Evolutionary conservation across 1,284 basidiomycete species (phyloP), one percentile per base, ranked within the genome.

Genomic region (Psilocybe mexicana): DNA sequence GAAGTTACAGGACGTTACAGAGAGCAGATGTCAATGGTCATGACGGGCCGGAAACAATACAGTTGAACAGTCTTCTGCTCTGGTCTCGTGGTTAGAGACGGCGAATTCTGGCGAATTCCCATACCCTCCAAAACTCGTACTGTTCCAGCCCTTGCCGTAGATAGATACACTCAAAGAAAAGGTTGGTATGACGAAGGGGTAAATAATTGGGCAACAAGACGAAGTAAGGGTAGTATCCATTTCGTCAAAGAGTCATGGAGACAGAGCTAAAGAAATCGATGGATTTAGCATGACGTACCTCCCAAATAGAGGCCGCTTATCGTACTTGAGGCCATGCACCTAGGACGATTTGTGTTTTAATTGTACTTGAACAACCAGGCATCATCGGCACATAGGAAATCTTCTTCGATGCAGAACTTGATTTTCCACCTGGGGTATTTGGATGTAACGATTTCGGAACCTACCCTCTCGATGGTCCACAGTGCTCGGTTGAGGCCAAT

Each of bases 351-450:
- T 14, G n/a, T 10, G 8, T n/a, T 46, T 66, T 43, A 74, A 61
- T 74, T 69, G 58, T 75, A 73, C 57, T 68, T 67, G 64, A 75
- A 73, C 48, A 77, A 63, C 75, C 75, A 77, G 36, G 70, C 69
- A 51, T 75, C 65, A 59, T 76, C 75, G 6, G 51, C 47, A 58
- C 61, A 66, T 2, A 61, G 44, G 56, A 77, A 76, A 56, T 76
- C 75, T 46, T 72, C 72, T 43, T 72, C 71, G 7, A 67, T 62
- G 55, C 68, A 70, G 54, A 72, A 75, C 58, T 72, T 74, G 49
- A 73, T 69, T 57, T 65, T 72, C 74, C 74, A 75, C 43, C 72
- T 67, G 10, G 72, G 68, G 71, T 74, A 75, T 52, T 72, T 69
- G 24, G 52, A 61, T 30, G 68, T 63, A 24, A 69, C 57, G 33